Evolutionary conservation across 2,329 filamentous ascomycete species (phyloP).

Genomic region (Rhynchosporium graminicola): DNA sequence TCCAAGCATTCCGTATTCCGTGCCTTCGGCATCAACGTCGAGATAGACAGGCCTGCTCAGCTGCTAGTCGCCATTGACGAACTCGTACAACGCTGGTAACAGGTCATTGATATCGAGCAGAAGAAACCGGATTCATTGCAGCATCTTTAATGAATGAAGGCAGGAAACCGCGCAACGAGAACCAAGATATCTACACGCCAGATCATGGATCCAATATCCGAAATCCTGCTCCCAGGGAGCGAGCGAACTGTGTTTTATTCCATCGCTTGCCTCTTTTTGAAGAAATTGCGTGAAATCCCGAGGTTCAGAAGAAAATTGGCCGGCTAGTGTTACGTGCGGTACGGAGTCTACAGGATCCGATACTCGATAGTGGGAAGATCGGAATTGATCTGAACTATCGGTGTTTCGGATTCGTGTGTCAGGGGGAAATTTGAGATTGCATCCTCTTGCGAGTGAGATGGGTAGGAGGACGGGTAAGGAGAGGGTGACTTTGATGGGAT

Average conservation of each 20-base stretch:
- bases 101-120: too few species aligned
- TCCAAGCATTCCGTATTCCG: conserved; percentile 26
- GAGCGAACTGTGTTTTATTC: conserved; percentile 35
- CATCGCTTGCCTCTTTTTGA: conserved; percentile 35
- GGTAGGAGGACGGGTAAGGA: conserved; percentile 16
- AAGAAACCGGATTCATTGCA: too few species aligned
- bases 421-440: conserved; percentile 14
- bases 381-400: conserved; percentile 11
- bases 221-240: conserved; percentile 37
- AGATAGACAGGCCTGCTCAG: conserved; percentile 31
- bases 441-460: conserved; percentile 20
- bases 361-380: conserved; percentile 12
- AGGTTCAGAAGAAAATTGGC: conserved; percentile 28
- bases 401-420: conserved; percentile 18
- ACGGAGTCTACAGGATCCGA: background rate
- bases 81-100: background rate
- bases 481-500: conserved; percentile 18
- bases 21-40: conserved; percentile 25
- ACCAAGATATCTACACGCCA: conserved; percentile 18
- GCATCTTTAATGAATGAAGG: too few species aligned
- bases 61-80: conserved; percentile 28
- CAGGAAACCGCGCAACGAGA: too few species aligned
- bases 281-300: conserved; percentile 33
- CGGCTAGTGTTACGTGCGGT: background rate
- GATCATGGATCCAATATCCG: conserved; percentile 21